Evolutionary conservation across 768 basidiomycete species (phyloP).

Genomic region (Pilatotrama ljubarskyi): DNA sequence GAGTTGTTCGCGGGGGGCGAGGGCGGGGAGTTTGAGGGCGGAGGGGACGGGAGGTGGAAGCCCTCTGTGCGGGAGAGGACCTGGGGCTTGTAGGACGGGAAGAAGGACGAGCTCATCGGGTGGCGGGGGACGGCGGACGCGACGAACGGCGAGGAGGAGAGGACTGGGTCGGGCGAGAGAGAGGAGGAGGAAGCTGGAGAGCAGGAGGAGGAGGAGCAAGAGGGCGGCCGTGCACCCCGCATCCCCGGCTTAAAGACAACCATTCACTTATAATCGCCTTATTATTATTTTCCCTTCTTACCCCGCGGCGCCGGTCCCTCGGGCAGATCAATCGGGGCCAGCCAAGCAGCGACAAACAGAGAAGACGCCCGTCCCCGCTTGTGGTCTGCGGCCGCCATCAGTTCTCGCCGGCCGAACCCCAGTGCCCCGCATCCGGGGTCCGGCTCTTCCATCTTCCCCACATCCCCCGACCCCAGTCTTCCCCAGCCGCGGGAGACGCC

Average conservation of each 20-base stretch:
- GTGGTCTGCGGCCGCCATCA: slow-evolving; percentile 11
- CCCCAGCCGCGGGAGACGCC: background rate
- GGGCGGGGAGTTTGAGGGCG: slow-evolving; percentile 34
- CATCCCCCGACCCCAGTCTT: slow-evolving; percentile 10
- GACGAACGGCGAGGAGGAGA: background rate
- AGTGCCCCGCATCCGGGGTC: slow-evolving; percentile 16
- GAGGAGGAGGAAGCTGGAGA: background rate
- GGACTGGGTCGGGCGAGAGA: background rate
- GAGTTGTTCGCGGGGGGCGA: slow-evolving; percentile 30
- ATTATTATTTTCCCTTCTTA: slow-evolving; percentile 17
- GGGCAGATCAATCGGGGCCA: slow-evolving; percentile 4
- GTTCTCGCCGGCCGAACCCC: slow-evolving; percentile 16
- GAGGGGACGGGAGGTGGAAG: slow-evolving; percentile 61
- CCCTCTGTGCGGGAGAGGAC: slow-evolving; percentile 64
- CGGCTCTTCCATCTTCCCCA: slow-evolving; percentile 16
- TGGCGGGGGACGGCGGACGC: background rate
- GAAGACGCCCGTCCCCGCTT: background rate
- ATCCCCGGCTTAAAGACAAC: slow-evolving; percentile 20
- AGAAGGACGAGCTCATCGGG: slow-evolving; percentile 28
- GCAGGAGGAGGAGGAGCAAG: slow-evolving; percentile 3
- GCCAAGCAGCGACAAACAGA: slow-evolving; percentile 10
- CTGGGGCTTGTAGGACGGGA: slow-evolving; percentile 51
- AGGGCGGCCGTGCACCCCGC: slow-evolving; percentile 21
- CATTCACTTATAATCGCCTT: slow-evolving; percentile 18
- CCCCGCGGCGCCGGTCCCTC: slow-evolving; percentile 13